Conservation (phyloP, 2,329 filamentous ascomycete genomes). For the Talaromyces rugulosus region DNA sequence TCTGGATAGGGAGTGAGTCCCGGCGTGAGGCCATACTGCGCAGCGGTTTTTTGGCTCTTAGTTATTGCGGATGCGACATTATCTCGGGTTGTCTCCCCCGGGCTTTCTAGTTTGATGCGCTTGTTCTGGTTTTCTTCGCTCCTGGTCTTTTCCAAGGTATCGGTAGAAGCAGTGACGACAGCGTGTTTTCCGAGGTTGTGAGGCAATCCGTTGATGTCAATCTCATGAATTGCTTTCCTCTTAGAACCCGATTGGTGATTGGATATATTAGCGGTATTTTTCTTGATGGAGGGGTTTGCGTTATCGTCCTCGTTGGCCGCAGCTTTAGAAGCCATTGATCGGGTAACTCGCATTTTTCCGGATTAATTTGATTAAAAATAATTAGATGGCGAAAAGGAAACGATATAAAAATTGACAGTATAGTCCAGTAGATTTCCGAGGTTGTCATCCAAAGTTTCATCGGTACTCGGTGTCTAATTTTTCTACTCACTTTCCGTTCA, state of each 20-base stretch:
- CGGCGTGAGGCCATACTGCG: constrained; percentile 50
- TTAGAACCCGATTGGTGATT: constrained; percentile 14
- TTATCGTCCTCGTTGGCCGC: constrained; percentile 9
- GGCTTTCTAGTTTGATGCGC: constrained; percentile 6
- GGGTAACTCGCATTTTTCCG: constrained; percentile 19
- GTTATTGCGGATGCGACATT: constrained; percentile 3
- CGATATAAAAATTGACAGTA: constrained; percentile 14
- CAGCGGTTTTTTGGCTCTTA: constrained; percentile 30
- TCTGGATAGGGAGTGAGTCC: constrained; percentile 63
- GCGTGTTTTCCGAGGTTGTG: constrained; percentile 49
- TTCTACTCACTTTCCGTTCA: too few species aligned
- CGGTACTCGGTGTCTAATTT: neutral
- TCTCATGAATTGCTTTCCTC: constrained; percentile 20
- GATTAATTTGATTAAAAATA: neutral
- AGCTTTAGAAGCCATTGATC: constrained; percentile 21
- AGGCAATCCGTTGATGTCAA: constrained; percentile 45
- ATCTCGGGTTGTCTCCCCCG: neutral
- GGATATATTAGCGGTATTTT: neutral
- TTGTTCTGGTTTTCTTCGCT: neutral
- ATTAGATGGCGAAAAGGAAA: constrained; percentile 32
- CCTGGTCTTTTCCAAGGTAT: neutral
- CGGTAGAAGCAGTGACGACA: neutral
- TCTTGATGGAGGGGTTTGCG: neutral
- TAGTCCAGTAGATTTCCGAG: neutral
- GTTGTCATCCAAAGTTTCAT: neutral